Conservation (phyloP, 1,284 basidiomycete species). For the Puccinia polysora region DNA sequence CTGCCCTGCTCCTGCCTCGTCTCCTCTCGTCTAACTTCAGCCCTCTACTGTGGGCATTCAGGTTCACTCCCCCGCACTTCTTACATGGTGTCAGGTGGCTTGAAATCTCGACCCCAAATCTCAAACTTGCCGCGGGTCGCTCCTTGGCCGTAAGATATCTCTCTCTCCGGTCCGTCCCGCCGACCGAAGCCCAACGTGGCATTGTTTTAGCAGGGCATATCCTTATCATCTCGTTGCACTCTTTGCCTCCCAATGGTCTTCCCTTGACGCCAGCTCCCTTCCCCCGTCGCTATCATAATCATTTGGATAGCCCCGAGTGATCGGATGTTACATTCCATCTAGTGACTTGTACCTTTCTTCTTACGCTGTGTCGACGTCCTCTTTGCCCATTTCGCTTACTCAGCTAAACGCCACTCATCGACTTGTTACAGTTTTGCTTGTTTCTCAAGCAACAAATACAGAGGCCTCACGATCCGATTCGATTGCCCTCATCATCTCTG, state of each 20-base stretch:
- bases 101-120: too few relatives aligned
- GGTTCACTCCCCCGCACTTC: background rate
- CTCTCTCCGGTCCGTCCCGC: conserved; percentile 17
- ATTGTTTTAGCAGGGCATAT: background rate
- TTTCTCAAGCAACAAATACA: too few relatives aligned
- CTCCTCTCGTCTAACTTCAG: background rate
- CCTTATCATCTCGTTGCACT: background rate
- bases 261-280: too few relatives aligned
- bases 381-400: too few relatives aligned
- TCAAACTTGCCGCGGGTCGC: conserved; percentile 15
- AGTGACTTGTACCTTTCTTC: too few relatives aligned
- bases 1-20: background rate
- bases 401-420: too few relatives aligned
- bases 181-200: background rate
- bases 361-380: too few relatives aligned
- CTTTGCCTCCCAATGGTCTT: too few relatives aligned
- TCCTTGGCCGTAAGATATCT: background rate
- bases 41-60: background rate
- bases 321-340: too few relatives aligned
- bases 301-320: background rate
- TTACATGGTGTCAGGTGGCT: background rate
- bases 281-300: background rate
- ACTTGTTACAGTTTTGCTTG: too few relatives aligned
- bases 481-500: background rate
- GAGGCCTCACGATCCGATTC: too few relatives aligned